Conservation (phyloP, 2,329 filamentous ascomycete genomes). For the Metarhizium album region DNA sequence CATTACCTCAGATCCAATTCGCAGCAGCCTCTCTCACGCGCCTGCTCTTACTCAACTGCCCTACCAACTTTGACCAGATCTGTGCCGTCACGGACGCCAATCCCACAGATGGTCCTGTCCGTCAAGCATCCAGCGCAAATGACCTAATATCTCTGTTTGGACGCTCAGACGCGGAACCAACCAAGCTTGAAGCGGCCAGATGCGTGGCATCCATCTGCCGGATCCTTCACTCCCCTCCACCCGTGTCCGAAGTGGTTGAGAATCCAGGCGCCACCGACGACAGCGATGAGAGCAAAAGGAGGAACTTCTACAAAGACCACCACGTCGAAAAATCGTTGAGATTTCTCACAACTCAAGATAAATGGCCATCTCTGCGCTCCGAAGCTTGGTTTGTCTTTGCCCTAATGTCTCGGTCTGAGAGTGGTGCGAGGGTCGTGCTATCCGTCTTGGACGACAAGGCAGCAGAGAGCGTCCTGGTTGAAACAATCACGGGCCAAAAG, state of each 20-base stretch:
- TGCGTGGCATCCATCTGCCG: constrained; percentile 42
- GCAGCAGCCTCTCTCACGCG: constrained; percentile 47
- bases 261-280: constrained; percentile 9
- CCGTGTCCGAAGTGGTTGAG: constrained; percentile 19
- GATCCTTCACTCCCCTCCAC: constrained; percentile 38
- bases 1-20: constrained; percentile 46
- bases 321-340: constrained; percentile 31
- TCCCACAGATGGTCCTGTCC: constrained; percentile 6
- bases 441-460: constrained; percentile 30
- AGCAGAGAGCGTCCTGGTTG: constrained; percentile 32
- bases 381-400: constrained; percentile 54
- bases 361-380: constrained; percentile 48
- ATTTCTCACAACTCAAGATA: constrained; percentile 44
- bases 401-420: constrained; percentile 41
- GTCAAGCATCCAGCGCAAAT: constrained; percentile 24
- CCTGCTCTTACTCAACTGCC: constrained; percentile 42
- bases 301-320: constrained; percentile 36
- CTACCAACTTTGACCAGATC: constrained; percentile 39
- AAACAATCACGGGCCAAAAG: constrained; percentile 35
- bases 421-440: constrained; percentile 36
- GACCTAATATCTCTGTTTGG: constrained; percentile 26
- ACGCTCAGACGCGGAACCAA: constrained; percentile 35
- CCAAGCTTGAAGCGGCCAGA: constrained; percentile 48
- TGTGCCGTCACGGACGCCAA: constrained; percentile 30
- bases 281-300: constrained; percentile 11